phyloP scores from a whole-genome alignment of 1,284 basidiomycete genomes.

The Malassezia pachydermatis region DNA sequence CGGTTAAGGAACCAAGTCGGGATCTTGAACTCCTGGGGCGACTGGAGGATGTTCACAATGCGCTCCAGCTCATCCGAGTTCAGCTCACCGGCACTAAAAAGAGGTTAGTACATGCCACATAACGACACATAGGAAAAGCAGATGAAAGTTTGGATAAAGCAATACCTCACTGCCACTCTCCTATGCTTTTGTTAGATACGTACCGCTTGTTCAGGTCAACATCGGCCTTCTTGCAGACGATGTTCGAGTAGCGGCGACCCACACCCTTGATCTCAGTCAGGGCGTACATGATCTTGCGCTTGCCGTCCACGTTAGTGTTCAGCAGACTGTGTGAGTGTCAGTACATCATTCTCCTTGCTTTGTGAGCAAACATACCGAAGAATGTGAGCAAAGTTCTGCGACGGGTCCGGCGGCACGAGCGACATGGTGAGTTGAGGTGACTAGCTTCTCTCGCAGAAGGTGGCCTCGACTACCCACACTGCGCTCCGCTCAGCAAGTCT shows the following conservation, averaged over 20 bases:
- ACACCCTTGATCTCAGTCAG: constrained; percentile 89
- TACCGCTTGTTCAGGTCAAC: constrained; percentile 97
- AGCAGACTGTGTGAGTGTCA: constrained; percentile 59
- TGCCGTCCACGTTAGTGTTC: constrained; percentile 99
- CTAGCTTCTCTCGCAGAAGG: background rate
- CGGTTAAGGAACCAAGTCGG: constrained; percentile 98
- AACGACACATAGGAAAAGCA: background rate
- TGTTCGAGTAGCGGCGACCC: constrained; percentile 93
- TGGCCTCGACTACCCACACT: background rate
- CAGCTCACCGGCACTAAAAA: constrained; percentile 72
- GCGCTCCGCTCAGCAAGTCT: background rate
- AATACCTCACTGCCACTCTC: background rate
- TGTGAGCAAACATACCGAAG: constrained; percentile 28
- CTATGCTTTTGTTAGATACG: constrained; percentile 47
- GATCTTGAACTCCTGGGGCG: constrained; percentile 99
- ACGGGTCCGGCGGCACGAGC: constrained; percentile 46
- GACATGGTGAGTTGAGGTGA: constrained; percentile 27
- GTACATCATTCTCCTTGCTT: background rate
- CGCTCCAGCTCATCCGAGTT: constrained; percentile 97
- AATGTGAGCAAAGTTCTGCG: constrained; percentile 48
- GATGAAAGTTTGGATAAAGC: background rate
- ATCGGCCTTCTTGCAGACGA: constrained; percentile 99
- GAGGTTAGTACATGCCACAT: constrained; percentile 2
- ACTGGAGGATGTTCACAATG: constrained; percentile 98
- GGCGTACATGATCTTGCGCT: constrained; percentile 68